A percentile compares a stretch with the other conserved stretches of the same genome.
Conservation (phyloP, 805 yeast species). For the Cyberlindnera bimundalis region DNA sequence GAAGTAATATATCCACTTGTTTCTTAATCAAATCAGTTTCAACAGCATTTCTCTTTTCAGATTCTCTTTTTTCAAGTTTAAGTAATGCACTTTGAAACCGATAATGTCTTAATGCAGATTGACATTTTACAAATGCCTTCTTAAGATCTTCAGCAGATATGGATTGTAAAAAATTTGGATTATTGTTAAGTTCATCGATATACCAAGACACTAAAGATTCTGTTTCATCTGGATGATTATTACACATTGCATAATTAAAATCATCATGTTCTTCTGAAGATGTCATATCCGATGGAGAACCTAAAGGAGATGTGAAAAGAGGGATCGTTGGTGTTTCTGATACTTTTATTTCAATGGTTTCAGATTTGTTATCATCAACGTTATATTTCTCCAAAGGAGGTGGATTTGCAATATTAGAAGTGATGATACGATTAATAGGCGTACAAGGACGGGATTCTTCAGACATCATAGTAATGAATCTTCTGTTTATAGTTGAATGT, state of each 20-base stretch:
- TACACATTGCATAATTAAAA: conserved; percentile 6
- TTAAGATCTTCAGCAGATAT: conserved; percentile 4
- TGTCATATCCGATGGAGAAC: not conserved
- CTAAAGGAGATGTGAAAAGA: conserved; percentile 6
- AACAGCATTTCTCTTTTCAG: conserved; percentile 19
- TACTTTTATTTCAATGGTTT: not conserved
- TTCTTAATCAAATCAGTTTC: conserved; percentile 24
- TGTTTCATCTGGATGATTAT: conserved; percentile 10
- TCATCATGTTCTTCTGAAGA: conserved; percentile 2
- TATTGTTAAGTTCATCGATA: conserved; percentile 2
- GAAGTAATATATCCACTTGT: conserved; percentile 22
- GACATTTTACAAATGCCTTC: conserved; percentile 13
- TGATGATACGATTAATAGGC: conserved; percentile 8
- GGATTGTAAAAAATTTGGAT: conserved; percentile 1
- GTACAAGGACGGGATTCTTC: conserved; percentile 10
- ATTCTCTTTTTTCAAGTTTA: conserved; percentile 22
- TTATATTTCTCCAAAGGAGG: conserved; percentile 8
- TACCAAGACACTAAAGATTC: conserved; percentile 8
- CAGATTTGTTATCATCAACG: not conserved
- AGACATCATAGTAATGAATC: not conserved
- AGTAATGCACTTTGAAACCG: conserved; percentile 22
- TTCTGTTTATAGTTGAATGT: not conserved
- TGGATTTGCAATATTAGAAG: not conserved
- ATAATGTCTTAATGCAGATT: conserved; percentile 19
- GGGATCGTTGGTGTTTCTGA: not conserved